Base-by-base conservation (phyloP, 1,284 basidiomycete genomes). In the Papiliotrema nemorosa region DNA sequence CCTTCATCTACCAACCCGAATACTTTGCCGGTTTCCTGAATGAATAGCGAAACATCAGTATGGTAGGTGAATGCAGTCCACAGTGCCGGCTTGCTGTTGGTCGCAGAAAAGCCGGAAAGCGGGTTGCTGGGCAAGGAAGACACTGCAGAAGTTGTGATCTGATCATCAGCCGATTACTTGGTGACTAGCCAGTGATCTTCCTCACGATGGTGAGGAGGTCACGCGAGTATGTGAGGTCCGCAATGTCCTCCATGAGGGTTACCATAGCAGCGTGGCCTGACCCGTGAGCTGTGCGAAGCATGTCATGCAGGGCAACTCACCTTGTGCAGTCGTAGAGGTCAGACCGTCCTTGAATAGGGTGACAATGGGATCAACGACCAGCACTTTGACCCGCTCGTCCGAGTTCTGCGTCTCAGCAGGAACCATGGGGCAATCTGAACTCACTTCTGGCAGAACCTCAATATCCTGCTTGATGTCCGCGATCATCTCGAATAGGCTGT, bases 211-310 rank as follows among this genome's bases (percentile, higher is more conserved):
- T 59, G 10, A 59, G 48, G 21, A 73, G 51, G 3, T 55, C 54
- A 2, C 50, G 43, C 1, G 44, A 21, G 38, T 69, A 59, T 1
- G 69, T 62, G 18, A 72, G 47, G 39, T 63, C 60, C 0, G 60
- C 51, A 5, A 76, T 48, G 5, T 69, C 63, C 37, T 71, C 66
- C 60, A 72, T 64, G n/a, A 71, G 56, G 1, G 65, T 53, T 3
- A 73, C 57, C 50, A 72, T 68, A 5, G 69, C 67, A 1, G 72
- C 67, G 40, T 73, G 67, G 3, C 73, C 71, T 73, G 49, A 9
- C 31, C 35, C 57, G 29, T 59, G 60, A 9, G 26, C 14, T n/a
- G 33, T 14, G 24, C 27, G 14, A 13, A 43, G 3, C 40, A 18
- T 4, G 14, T 27, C 18, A 34, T 35, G 14, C 16, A 10, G 5